Evolutionary conservation across 164 flowering plant species (phyloP).

Genomic region (Piper longum): DNA sequence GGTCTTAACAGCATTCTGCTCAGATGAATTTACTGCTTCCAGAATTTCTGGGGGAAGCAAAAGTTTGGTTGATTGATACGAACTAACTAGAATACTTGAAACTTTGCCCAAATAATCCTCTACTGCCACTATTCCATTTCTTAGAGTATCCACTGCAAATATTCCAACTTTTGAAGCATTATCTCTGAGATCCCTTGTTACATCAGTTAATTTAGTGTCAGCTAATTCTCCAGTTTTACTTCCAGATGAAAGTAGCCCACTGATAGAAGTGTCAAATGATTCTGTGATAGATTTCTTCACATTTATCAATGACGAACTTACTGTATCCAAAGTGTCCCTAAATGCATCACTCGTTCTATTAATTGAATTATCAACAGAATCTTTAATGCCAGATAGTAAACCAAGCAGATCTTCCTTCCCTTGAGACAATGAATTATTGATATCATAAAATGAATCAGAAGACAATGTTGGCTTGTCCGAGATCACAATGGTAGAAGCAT

Average conservation of each 20-base stretch:
- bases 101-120: slow-evolving; percentile 50
- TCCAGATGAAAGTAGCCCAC: slow-evolving; percentile 20
- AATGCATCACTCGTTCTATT: slow-evolving; percentile 29
- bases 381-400: slow-evolving; percentile 21
- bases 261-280: slow-evolving; percentile 30
- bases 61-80: slow-evolving; percentile 51
- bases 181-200: slow-evolving; percentile 40
- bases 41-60: slow-evolving; percentile 56
- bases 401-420: slow-evolving; percentile 23
- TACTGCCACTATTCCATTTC: slow-evolving; percentile 31
- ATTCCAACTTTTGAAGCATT: slow-evolving; percentile 29
- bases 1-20: slow-evolving; percentile 29
- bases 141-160: slow-evolving; percentile 39
- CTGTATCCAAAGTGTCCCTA: slow-evolving; percentile 26
- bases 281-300: slow-evolving; percentile 26
- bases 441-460: slow-evolving; percentile 19
- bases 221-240: slow-evolving; percentile 39
- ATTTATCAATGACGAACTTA: slow-evolving; percentile 30
- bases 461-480: slow-evolving; percentile 17
- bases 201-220: slow-evolving; percentile 25
- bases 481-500: slow-evolving; percentile 10
- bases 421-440: slow-evolving; percentile 21
- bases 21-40: slow-evolving; percentile 36
- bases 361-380: slow-evolving; percentile 32
- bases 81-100: slow-evolving; percentile 27